These are phyloP conservation scores for Xylariaceae sp. DNA, from an alignment of 2,329 filamentous ascomycete genomes.

Conservation along the genomic window DNA sequence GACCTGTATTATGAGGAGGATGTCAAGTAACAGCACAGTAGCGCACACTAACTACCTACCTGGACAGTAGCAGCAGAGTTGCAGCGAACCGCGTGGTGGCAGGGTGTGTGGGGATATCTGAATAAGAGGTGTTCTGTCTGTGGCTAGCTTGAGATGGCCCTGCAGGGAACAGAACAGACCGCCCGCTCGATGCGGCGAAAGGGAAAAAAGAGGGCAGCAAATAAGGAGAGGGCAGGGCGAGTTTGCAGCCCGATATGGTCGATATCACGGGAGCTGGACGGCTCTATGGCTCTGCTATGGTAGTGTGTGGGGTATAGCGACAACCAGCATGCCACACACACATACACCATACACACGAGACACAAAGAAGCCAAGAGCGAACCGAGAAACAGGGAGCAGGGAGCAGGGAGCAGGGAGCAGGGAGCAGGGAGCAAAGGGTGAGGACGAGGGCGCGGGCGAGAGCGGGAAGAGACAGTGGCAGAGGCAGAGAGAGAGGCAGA, in stretches of 20 bases:
- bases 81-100: slow-evolving; percentile 32
- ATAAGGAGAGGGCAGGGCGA: slow-evolving; percentile 27
- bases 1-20: slow-evolving; percentile 34
- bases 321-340: slow-evolving; percentile 13
- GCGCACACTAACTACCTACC: slow-evolving; percentile 14
- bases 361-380: slow-evolving; percentile 9
- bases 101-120: slow-evolving; percentile 26
- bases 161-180: slow-evolving; percentile 31
- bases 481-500: not conserved
- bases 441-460: slow-evolving; percentile 15
- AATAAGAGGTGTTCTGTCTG: slow-evolving; percentile 28
- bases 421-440: slow-evolving; percentile 3
- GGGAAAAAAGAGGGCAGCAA: slow-evolving; percentile 29
- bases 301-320: slow-evolving; percentile 21
- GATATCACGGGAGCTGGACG: slow-evolving; percentile 26
- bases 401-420: not conserved
- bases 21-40: slow-evolving; percentile 29
- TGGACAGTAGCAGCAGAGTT: slow-evolving; percentile 27
- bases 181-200: slow-evolving; percentile 30
- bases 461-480: not conserved
- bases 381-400: not conserved
- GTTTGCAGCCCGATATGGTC: slow-evolving; percentile 29
- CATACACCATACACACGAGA: slow-evolving; percentile 4
- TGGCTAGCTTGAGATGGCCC: slow-evolving; percentile 28
- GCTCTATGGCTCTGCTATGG: slow-evolving; percentile 18